Base-by-base conservation (phyloP, 371 early-diverging fungal species). In the Mortierella sp. region DNA sequence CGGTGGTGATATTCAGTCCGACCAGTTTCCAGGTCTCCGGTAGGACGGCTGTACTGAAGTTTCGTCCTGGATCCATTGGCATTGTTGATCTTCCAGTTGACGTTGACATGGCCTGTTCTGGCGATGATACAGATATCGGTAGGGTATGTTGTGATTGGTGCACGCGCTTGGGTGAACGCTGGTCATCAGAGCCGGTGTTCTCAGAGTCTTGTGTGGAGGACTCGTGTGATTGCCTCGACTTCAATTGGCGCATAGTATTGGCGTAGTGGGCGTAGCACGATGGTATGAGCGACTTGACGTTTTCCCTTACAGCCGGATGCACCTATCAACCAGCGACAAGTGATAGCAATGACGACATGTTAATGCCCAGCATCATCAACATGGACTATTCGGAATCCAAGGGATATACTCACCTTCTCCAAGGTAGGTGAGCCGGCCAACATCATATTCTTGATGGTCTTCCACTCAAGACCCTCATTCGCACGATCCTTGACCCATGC, bases 401-500 rank as follows among this genome's bases (percentile, higher is more conserved):
- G n/a, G 28, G 24, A 37, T 31, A 57, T 29, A 12, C 21, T 41
- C 17, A 69, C 77, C 59, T 76, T 66, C 27, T 76, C 66, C 31
- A 76, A 24, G 21, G 65, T 43, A 21, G 69, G 59, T 14, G 77
- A 69, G 0, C 57, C 65, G 6, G 29, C 6, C 13, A 51, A 48
- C 54, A 76, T 48, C 47, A 76, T 61, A 17, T 14, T 45, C 62
- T 76, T 76, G n/a, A 69, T 45, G 6, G 77, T 22, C 40, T 65
- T 76, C 77, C 77, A 76, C 19, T 69, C 69, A 17, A 41, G 43
- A 13, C 69, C 77, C 9, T 76, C 77, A 7, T 29, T n/a, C 16
- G 60, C 61, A 2, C 77, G 69, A 6, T 49, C 49, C 44, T 61
- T 68, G 47, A 76, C 69, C 77, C 77, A 76, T 0, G 61, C 41